A percentile compares a stretch with the other conserved stretches of the same genome.
phyloP scores from a whole-genome alignment of 225 moss, liverwort and hornwort species.

The Pseudoscleropodium purum region DNA sequence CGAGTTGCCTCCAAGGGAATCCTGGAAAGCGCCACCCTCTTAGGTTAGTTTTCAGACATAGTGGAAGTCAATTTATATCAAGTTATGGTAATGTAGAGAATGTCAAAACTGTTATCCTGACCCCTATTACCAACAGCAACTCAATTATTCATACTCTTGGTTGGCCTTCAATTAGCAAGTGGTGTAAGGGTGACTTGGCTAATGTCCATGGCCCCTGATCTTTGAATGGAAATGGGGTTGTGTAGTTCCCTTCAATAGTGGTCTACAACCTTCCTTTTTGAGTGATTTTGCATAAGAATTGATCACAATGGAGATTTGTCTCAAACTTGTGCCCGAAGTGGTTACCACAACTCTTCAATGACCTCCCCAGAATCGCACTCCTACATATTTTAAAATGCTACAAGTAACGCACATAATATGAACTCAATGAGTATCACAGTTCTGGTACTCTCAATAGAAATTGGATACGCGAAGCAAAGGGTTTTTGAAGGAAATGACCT shows the following conservation, averaged over 20 bases:
- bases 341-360: background rate
- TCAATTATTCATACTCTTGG: background rate
- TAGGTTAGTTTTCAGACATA: background rate
- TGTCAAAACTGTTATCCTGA: background rate
- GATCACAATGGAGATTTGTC: background rate
- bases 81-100: background rate
- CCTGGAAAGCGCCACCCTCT: slow-evolving; percentile 29
- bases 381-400: background rate
- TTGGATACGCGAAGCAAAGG: background rate
- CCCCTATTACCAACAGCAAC: background rate
- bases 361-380: background rate
- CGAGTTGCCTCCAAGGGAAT: slow-evolving; percentile 92
- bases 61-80: background rate
- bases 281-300: background rate
- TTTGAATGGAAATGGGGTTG: background rate
- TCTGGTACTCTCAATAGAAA: background rate
- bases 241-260: background rate
- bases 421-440: background rate
- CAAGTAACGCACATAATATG: background rate
- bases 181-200: background rate
- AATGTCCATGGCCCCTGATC: background rate
- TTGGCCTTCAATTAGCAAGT: background rate
- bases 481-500: slow-evolving; percentile 11
- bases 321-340: background rate
- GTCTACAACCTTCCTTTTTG: background rate